Base-by-base conservation (phyloP, 768 basidiomycete genomes). In the Boletellus emodensis region DNA sequence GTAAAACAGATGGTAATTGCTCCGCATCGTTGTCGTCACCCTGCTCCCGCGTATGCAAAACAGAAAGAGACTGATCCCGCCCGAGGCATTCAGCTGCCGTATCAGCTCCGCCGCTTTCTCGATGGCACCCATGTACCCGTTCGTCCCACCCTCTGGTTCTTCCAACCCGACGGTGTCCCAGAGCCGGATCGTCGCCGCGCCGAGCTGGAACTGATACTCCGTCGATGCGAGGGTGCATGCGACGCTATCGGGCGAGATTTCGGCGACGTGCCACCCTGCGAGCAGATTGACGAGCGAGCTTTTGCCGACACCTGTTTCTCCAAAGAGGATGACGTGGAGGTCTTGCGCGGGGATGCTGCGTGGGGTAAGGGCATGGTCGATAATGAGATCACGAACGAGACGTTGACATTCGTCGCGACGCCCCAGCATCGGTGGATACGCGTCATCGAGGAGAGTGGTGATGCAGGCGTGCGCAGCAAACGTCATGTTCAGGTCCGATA, bases 211-310 rank as follows among this genome's bases (percentile, higher is more conserved):
- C 22, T 58, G 49, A 33, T 66, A 57, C 13, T 66, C 64, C 11
- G 49, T 45, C 46, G 59, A 57, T 2, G 57, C 11, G 18, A 75
- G 66, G 0, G 64, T 66, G 48, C 68, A 72, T 0, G 71, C 71
- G 0, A 50, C 35, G 10, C 68, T 67, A 22, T 62, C 57, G 22
- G 60, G 57, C 3, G 65, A 70, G 15, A 59, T 43, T 0, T 46
- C 36, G 9, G 65, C 63, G 28, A 66, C 46, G 14, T 47, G 67
- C 58, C 50, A 70, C 53, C 62, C 67, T 6, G 61, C 57, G 39
- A 77, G 54, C 59, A 77, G 68, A 40, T 76, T 77, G 43, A 67
- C 56, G 32, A 67, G 54, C 10, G 68, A 70, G 26, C 66, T 68
- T 40, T 67, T 67, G 5, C 65, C 65, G n/a, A 59, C 51, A 15